Base-by-base conservation (phyloP, 495 filamentous ascomycete species). In the Clohesyomyces aquaticus region DNA sequence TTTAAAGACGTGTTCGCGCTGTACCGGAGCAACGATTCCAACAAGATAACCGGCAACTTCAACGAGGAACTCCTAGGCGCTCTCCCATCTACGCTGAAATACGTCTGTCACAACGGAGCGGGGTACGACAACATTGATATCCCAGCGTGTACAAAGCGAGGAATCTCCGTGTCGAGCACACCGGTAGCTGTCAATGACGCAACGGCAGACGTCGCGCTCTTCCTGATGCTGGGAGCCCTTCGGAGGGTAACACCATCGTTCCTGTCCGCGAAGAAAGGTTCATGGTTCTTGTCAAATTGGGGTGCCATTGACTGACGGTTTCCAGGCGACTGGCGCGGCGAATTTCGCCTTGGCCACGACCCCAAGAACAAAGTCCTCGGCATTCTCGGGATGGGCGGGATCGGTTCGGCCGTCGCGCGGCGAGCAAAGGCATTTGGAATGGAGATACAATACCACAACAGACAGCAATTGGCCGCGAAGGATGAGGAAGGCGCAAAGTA, bases 371-470 rank as follows among this genome's bases (percentile, higher is more conserved):
- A 75, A 61, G 55, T 61, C 3, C 64, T 77, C 38, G 75, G 75
- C 22, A 90, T 96, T 59, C 71, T 96, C 38, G 91, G 91, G 8
- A 93, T 96, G 89, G 91, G 91, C 9, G 91, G 91, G 0, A 96
- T 96, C 53, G 91, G 91, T 0, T 78, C 83, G 29, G 73, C 71
- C 25, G 61, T 76, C 11, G 74, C 74, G 21, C 35, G 26, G 12
- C 65, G 73, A 29, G 74, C 73, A 9, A 73, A 65, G 56, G 65
- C 72, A 3, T 76, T 77, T 46, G 75, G 75, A 12, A 77, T 77
- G 75, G 63, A 64, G 42, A 68, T 77, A 43, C 73, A 75, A 46
- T 77, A 77, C 66, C 73, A 77, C 61, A 76, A 77, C 61, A 70
- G 74, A 1, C 45, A 54, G 10, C 65, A 59, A 12, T 48, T 77